Base-by-base conservation (phyloP, 192 early-diverging fungal species). In the Neocallimastix lanati region DNA sequence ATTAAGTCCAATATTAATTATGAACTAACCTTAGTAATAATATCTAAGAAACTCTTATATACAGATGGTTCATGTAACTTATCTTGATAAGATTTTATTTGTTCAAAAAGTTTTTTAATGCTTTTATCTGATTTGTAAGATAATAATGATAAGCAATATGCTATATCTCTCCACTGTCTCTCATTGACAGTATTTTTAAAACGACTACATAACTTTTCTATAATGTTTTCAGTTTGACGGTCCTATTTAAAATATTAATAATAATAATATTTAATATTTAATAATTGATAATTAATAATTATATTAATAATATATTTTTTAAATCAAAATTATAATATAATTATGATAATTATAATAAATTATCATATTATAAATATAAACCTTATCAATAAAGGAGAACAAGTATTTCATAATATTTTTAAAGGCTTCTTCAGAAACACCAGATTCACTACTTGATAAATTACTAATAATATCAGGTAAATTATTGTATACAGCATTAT, bases 401-500 rank as follows among this genome's bases (percentile, higher is more conserved):
- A 99, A 83, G 86, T 95, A 98, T 82, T 93, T 92, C 94, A 99
- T 97, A 77, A 99, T 96, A 76, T 88, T 91, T 28, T 85, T 87
- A 86, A 96, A 98, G 37, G 86, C 86, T 33, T 92, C 91, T 83
- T 99, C 96, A 76, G 90, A 86, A 28, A 98, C 90, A 12, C 91
- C 89, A 15, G 84, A 83, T n/a, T 83, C 85, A 0, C 78, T 76
- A 30, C 86, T 85, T 21, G 93, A 94, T 80, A 99, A 85, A 80
- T 95, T 97, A 81, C 92, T 93, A 82, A 98, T 96, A 50, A 98
- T 98, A 85, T 99, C 98, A 1, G 96, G 95, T 82, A 99, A 86
- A 84, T 99, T 99, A 85, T 99, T 99, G 88, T 99, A 99, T 28
- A 99, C 92, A 14, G 96, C 95, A 82, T 98, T 98, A 84, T 98